Conservation (phyloP, 441 rosid species). For the Populus hybrid region DNA sequence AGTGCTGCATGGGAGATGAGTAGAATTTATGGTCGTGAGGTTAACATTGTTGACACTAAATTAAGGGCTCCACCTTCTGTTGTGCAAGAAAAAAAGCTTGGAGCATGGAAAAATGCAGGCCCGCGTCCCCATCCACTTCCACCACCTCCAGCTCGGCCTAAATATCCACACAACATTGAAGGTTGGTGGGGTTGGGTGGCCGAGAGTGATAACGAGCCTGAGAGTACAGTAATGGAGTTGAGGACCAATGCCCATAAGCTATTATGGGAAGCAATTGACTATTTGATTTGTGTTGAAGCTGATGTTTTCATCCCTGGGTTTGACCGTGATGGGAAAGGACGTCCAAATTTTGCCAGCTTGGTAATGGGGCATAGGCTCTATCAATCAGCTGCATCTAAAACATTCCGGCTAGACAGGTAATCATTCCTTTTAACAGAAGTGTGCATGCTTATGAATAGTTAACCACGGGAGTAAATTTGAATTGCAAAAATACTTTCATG, state of each 20-base stretch:
- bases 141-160: constrained; percentile 87
- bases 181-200: constrained; percentile 99
- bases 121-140: constrained; percentile 96
- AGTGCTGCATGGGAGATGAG: constrained; percentile 83
- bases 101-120: constrained; percentile 57
- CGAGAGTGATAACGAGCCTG: constrained; percentile 97
- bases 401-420: constrained; percentile 91
- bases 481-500: not conserved
- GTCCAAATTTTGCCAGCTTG: constrained; percentile 85
- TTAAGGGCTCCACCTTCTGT: constrained; percentile 47
- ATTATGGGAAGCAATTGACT: constrained; percentile 96
- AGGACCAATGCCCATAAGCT: constrained; percentile 95
- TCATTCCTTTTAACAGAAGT: not conserved
- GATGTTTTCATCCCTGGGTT: constrained; percentile 93
- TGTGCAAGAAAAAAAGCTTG: constrained; percentile 53
- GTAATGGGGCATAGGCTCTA: constrained; percentile 95
- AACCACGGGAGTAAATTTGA: not conserved
- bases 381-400: constrained; percentile 77
- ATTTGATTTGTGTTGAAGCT: constrained; percentile 77
- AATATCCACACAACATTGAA: constrained; percentile 79
- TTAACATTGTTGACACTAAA: constrained; percentile 44
- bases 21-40: constrained; percentile 86
- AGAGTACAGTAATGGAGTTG: constrained; percentile 89
- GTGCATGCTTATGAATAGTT: not conserved
- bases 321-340: constrained; percentile 87